Base-by-base conservation (phyloP, 2,329 filamentous ascomycete species). In the Paraphoma chrysanthemicola region DNA sequence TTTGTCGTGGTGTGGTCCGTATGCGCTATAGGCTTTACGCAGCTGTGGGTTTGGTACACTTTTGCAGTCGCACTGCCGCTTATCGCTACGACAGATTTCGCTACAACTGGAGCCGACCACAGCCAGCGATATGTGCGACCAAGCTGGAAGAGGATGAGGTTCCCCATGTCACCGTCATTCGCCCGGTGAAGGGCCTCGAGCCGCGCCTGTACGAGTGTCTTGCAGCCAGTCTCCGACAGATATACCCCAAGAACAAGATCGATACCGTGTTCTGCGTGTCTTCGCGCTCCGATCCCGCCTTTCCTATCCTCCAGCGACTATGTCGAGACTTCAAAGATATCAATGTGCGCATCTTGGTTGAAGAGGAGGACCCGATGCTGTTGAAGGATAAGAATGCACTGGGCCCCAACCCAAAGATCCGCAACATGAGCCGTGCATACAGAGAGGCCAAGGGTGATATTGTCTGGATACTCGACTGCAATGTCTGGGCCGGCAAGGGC, bases 391-490 rank as follows among this genome's bases (percentile, higher is more conserved):
- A 78, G 10, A 83, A 82, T 51, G 68, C 70, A 54, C 83, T 98
- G 54, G 96, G 96, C 0, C 95, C 95, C 1, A 99, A 99, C 71
- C 95, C 95, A n/a, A 99, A 99, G 81, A 96, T 99, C 67, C 85
- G 95, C 48, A 99, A 99, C 75, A 92, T 98, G 83, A 97, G 93
- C 74, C 86, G 92, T 43, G 93, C 92, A 2, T 99, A 97, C 73
- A 83, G 93, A 29, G 93, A 98, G 72, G 92, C 93, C 1, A 69
- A 89, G 62, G 90, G 91, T 1, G 93, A 97, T 71, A 84, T 98
- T 28, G 83, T 99, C 18, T 99, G 95, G 95, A 89, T 97, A 48
- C 85, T 96, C 17, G 95, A 99, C 78, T 97, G 93, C 80, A 99
- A 99, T 71, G 88, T 99, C 49, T 99, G 96, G 95, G 85, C 97